A percentile compares a stretch with the other conserved stretches of the same genome.
Conservation (phyloP, 2,329 filamentous ascomycete genomes). For the Aspergillus sp. region DNA sequence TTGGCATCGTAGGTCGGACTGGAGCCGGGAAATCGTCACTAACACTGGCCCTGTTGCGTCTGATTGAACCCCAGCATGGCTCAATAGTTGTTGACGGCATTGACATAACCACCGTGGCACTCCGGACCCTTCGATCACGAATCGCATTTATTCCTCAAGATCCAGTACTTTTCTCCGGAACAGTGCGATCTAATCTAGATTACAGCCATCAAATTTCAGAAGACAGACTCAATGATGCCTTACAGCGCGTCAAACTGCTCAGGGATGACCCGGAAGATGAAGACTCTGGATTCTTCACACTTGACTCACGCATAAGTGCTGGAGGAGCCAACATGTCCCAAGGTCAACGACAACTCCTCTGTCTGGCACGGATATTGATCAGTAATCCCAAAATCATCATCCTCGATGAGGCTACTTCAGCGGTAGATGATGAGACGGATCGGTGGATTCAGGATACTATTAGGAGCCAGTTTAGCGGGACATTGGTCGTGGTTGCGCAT, state of each 20-base stretch:
- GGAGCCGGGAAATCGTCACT: conserved; percentile 8
- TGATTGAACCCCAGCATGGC: not conserved
- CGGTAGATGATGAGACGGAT: not conserved
- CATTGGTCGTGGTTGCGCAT: not conserved
- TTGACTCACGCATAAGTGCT: not conserved
- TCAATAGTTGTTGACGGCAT: not conserved
- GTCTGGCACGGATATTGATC: not conserved
- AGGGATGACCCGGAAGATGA: not conserved
- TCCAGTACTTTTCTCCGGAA: conserved; percentile 5
- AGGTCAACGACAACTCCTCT: not conserved
- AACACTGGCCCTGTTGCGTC: not conserved
- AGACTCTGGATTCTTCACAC: not conserved
- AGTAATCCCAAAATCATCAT: not conserved
- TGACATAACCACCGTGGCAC: not conserved
- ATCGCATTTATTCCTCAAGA: conserved; percentile 2
- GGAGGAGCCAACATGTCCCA: not conserved
- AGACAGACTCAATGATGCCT: not conserved
- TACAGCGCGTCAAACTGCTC: not conserved
- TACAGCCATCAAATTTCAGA: not conserved
- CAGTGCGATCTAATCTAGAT: not conserved
- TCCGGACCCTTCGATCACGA: not conserved
- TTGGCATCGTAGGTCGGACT: not conserved
- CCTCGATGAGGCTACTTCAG: not conserved
- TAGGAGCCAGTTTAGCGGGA: not conserved
- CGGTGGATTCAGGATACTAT: not conserved